Evolutionary conservation across 148 eudicot species (phyloP).

Genomic region (Talinum fruticosum): DNA sequence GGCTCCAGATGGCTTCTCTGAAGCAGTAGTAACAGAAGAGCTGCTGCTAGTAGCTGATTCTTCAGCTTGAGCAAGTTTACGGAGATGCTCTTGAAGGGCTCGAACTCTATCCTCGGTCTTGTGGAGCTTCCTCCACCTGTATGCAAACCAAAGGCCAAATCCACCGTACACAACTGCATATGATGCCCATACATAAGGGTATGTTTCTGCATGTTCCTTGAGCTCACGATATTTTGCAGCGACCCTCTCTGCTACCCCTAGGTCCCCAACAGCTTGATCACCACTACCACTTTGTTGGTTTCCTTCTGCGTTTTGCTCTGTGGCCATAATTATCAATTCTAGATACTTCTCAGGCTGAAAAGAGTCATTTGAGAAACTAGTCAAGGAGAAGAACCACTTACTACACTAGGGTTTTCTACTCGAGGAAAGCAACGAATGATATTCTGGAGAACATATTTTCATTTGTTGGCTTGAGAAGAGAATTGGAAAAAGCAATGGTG

Average conservation of each 20-base stretch:
- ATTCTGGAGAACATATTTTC: no score
- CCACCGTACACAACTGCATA: slow-evolving; percentile 79
- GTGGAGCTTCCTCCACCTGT: slow-evolving; percentile 75
- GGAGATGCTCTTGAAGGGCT: slow-evolving; percentile 65
- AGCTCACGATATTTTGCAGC: slow-evolving; percentile 49
- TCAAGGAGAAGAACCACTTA: background rate
- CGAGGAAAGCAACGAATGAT: no score
- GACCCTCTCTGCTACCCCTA: no score
- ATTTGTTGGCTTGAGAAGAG: no score
- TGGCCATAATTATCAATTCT: slow-evolving; percentile 30
- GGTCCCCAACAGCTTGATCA: slow-evolving; percentile 32
- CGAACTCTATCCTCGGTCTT: slow-evolving; percentile 75
- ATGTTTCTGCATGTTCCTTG: slow-evolving; percentile 68
- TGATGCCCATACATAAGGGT: slow-evolving; percentile 87
- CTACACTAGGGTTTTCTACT: background rate
- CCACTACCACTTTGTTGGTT: slow-evolving; percentile 32
- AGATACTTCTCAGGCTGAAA: background rate
- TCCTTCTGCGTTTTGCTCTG: no score
- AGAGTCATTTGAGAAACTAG: background rate
- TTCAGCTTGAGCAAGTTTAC: slow-evolving; percentile 56
- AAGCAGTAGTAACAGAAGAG: slow-evolving; percentile 24
- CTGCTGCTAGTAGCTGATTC: slow-evolving; percentile 27
- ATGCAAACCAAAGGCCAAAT: slow-evolving; percentile 71
- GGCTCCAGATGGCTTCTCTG: slow-evolving; percentile 32
- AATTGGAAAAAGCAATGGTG: no score